Evolutionary conservation across 768 basidiomycete species (phyloP), one percentile per base, ranked within the genome.

Genomic region (Leccinum pellstonianum): DNA sequence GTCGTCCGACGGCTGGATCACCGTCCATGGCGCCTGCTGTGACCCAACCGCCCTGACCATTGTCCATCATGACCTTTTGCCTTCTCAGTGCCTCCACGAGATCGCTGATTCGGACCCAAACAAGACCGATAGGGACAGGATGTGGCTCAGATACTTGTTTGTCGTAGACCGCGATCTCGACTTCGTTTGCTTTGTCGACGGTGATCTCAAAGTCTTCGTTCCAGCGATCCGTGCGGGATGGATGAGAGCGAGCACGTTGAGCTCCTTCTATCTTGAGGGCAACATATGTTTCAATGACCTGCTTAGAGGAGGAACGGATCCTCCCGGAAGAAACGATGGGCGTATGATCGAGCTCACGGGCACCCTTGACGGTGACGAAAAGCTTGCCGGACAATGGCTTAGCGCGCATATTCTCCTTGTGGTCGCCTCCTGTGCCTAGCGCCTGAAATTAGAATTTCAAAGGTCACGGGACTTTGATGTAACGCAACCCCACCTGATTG

Each of bases 181-280:
- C 91, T 80, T 99, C 97, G 71, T 96, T 98, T 14, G 96, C 95
- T 75, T 98, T 98, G 79, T 98, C 96, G 43, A 98, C 91, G 0
- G 88, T 81, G 60, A 99, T 93, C 74, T 96, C 94, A 62, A 98
- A 98, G 60, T 95, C 92, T 75, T 99, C 95, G 71, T 93, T 93
- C 97, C 97, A 99, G 49, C 91, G 87, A 75, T 98, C 97, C 29
- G 90, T 97, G 60, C 94, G 87, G 10, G 94, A 88, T 8, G 93
- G 91, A 71, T 96, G 94, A 0, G 95, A 95, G 58, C 88, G 86
- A 5, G 93, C 96, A 14, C 92, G 83, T 66, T 95, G 91, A 19
- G 92, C 94, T 21, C 96, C 95, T 78, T 99, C 97, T 11, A 98
- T 91, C 70, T 98, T 97, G 77, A 98, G 84, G 35, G 93, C 93